Percentiles rank a stretch among this genome's conserved stretches.
phyloP scores from a whole-genome alignment of 2,329 filamentous ascomycete genomes.

The Penicillium glabrum region DNA sequence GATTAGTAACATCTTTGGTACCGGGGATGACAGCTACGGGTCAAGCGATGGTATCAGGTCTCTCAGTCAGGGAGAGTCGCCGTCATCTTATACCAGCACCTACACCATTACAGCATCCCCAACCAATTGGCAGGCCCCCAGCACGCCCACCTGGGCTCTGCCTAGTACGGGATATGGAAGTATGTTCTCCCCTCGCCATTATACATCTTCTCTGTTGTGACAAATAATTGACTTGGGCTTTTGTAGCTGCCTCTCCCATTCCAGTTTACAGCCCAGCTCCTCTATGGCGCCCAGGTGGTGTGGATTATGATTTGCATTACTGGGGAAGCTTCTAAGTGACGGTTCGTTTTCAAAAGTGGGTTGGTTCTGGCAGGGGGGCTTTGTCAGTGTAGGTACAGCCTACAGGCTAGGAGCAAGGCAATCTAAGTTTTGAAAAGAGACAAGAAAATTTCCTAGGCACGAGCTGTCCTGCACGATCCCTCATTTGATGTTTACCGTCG shows the following conservation, averaged over 20 bases:
- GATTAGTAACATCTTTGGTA: slow-evolving; percentile 38
- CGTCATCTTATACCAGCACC: slow-evolving; percentile 27
- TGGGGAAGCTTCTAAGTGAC: slow-evolving; percentile 22
- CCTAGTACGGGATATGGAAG: slow-evolving; percentile 34
- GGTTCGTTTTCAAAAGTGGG: no score
- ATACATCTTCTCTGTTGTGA: neutral
- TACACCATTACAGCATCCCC: slow-evolving; percentile 33
- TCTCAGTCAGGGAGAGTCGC: neutral
- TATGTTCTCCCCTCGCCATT: neutral
- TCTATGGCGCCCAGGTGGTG: slow-evolving; percentile 31
- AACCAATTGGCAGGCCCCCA: slow-evolving; percentile 26
- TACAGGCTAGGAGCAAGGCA: no score
- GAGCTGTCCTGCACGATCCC: no score
- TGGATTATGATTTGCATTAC: slow-evolving; percentile 32
- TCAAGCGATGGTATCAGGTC: slow-evolving; percentile 3
- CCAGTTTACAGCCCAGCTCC: slow-evolving; percentile 33
- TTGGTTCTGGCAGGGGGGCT: no score
- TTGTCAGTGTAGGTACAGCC: no score
- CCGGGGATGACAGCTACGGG: slow-evolving; percentile 28
- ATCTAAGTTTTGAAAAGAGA: no score
- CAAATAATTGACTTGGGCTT: neutral
- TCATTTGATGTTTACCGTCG: no score
- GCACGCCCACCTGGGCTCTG: slow-evolving; percentile 32
- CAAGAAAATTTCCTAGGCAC: no score
- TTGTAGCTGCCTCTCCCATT: slow-evolving; percentile 27